These are phyloP conservation scores for Polytrichum formosum DNA, from an alignment of 225 moss, liverwort and hornwort species.

Conservation along the genomic window DNA sequence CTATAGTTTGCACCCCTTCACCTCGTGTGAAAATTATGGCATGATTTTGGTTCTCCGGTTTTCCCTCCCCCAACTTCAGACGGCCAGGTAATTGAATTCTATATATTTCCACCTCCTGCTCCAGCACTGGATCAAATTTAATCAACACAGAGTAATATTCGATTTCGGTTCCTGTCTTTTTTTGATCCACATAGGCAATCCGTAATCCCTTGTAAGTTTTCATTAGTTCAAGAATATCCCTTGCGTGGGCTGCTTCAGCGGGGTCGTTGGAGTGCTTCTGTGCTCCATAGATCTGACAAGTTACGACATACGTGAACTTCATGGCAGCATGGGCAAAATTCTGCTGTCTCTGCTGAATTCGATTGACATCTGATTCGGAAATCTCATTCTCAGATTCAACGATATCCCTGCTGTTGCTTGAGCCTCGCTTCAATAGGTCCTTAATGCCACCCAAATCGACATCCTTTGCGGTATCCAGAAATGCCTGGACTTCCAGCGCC, in stretches of 20 bases:
- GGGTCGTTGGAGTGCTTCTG: constrained; percentile 48
- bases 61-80: constrained; percentile 92
- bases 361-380: constrained; percentile 19
- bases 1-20: constrained; percentile 91
- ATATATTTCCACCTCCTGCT: constrained; percentile 82
- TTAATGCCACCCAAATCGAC: constrained; percentile 51
- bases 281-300: constrained; percentile 88
- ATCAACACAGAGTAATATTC: constrained; percentile 69
- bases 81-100: constrained; percentile 87
- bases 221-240: constrained; percentile 75
- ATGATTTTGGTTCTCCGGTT: constrained; percentile 98
- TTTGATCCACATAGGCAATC: constrained; percentile 81
- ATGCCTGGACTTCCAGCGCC: constrained; percentile 83
- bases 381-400: constrained; percentile 24
- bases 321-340: constrained; percentile 64
- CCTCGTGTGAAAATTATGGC: constrained; percentile 94
- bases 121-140: constrained; percentile 61
- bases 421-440: constrained; percentile 50
- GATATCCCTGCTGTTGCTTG: constrained; percentile 41
- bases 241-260: constrained; percentile 40
- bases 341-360: constrained; percentile 27
- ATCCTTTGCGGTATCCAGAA: constrained; percentile 60
- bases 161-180: constrained; percentile 12
- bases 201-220: constrained; percentile 55
- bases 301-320: constrained; percentile 92